Conservation (phyloP, 306 rosid genomes). For the Sechiopsis laciniata region DNA sequence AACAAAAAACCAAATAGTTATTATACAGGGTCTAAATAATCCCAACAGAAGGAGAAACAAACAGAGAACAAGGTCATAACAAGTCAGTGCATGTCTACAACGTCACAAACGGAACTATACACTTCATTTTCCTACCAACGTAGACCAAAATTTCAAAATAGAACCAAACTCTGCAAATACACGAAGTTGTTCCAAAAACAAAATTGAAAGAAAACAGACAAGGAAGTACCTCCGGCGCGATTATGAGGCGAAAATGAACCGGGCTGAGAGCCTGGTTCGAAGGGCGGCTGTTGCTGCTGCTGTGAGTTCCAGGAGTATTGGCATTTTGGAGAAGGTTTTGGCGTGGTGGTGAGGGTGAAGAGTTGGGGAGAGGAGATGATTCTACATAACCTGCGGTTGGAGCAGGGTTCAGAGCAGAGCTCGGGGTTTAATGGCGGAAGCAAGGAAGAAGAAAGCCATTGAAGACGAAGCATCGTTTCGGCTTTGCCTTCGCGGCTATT, state of each 20-base stretch:
- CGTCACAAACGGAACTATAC: not conserved
- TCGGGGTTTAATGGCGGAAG: not conserved
- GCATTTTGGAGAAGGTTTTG: conserved; percentile 44
- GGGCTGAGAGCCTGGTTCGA: conserved; percentile 20
- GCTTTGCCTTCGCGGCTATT: not conserved
- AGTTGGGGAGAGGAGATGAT: conserved; percentile 30
- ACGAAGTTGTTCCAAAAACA: not conserved
- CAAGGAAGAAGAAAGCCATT: conserved; percentile 13
- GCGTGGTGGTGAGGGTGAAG: conserved; percentile 9
- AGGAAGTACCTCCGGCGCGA: conserved; percentile 38
- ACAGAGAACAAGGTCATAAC: not conserved
- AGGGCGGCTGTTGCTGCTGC: conserved; percentile 41
- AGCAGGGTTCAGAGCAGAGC: not conserved
- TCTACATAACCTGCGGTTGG: not conserved
- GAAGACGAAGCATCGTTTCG: conserved; percentile 17
- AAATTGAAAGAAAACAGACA: conserved; percentile 14
- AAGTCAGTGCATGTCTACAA: not conserved
- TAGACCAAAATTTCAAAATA: not conserved
- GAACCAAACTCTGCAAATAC: not conserved
- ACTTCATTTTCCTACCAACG: not conserved
- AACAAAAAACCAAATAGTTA: no score
- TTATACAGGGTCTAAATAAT: no score
- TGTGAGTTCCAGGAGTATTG: conserved; percentile 53
- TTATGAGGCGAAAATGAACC: conserved; percentile 25
- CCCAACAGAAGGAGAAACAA: not conserved